Evolutionary conservation across 75 land plant genomes (phyloP).

Genomic region (Gnetum montanum): DNA sequence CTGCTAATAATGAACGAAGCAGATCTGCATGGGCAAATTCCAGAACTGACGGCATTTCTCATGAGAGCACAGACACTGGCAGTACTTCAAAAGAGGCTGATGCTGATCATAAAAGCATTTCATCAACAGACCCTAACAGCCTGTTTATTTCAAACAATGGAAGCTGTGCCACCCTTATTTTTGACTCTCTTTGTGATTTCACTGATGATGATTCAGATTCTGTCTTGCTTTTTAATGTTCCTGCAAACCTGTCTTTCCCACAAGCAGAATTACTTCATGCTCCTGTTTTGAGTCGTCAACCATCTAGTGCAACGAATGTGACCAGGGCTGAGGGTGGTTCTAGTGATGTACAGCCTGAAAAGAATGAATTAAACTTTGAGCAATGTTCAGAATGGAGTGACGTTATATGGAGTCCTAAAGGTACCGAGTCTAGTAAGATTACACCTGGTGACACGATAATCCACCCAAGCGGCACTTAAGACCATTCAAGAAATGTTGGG

Average conservation of each 20-base stretch:
- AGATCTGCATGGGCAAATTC: neutral
- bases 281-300: constrained; percentile 3
- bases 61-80: constrained; percentile 9
- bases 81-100: constrained; percentile 9
- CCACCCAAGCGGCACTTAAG: neutral
- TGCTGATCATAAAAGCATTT: neutral
- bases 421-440: neutral
- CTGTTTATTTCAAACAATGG: constrained; percentile 1
- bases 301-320: neutral
- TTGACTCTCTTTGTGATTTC: neutral
- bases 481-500: neutral
- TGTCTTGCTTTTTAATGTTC: constrained; percentile 9
- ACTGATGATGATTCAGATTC: constrained; percentile 5
- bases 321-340: neutral
- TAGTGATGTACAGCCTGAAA: neutral
- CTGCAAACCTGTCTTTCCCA: constrained; percentile 10
- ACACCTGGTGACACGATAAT: neutral
- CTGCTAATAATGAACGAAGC: neutral
- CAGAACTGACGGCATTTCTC: constrained; percentile 1
- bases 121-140: neutral
- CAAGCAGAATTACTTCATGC: constrained; percentile 5
- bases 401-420: neutral
- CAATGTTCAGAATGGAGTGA: neutral
- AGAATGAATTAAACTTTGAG: constrained; percentile 3
- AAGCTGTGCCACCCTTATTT: neutral